Evolutionary conservation across 2,329 filamentous ascomycete genomes (phyloP).

Genomic region (Colletotrichum tanaceti): DNA sequence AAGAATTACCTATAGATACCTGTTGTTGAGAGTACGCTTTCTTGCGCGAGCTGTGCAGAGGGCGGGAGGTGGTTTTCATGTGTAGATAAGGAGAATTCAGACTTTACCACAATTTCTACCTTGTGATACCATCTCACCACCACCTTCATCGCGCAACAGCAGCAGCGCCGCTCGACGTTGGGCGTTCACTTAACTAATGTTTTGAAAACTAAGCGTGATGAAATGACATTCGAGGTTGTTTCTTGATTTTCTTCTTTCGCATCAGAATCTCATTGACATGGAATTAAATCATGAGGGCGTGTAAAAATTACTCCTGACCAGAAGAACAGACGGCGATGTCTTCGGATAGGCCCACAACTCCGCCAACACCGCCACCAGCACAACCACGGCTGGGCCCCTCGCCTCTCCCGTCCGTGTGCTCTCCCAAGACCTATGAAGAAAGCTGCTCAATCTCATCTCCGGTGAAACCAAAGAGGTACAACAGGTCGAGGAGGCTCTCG

Average conservation of each 20-base stretch:
- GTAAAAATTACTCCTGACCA: neutral
- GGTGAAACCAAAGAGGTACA: slow-evolving; percentile 80
- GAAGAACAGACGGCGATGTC: slow-evolving; percentile 7
- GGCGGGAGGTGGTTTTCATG: slow-evolving; percentile 32
- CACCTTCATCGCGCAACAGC: neutral
- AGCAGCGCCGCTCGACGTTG: neutral
- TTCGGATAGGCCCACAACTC: slow-evolving; percentile 9
- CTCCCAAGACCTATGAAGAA: slow-evolving; percentile 45
- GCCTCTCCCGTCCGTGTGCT: neutral
- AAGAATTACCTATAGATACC: slow-evolving; percentile 41
- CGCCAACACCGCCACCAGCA: neutral
- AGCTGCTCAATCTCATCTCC: slow-evolving; percentile 70
- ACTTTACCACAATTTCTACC: slow-evolving; percentile 20
- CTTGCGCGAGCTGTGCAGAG: slow-evolving; percentile 23
- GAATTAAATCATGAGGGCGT: slow-evolving; percentile 7
- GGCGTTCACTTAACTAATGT: neutral
- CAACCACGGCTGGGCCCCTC: neutral
- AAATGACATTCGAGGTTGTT: neutral
- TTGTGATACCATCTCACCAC: neutral
- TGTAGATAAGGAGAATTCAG: slow-evolving; percentile 42
- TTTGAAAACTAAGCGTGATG: neutral
- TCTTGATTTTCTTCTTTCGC: neutral
- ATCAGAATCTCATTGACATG: slow-evolving; percentile 6
- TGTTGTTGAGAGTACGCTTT: slow-evolving; percentile 23
- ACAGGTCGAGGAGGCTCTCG: slow-evolving; percentile 75